A percentile compares a stretch with the other conserved stretches of the same genome.
Evolutionary conservation across 352 stramenopile genomes (phyloP).

Genomic region (Globisporangium nodosum): DNA sequence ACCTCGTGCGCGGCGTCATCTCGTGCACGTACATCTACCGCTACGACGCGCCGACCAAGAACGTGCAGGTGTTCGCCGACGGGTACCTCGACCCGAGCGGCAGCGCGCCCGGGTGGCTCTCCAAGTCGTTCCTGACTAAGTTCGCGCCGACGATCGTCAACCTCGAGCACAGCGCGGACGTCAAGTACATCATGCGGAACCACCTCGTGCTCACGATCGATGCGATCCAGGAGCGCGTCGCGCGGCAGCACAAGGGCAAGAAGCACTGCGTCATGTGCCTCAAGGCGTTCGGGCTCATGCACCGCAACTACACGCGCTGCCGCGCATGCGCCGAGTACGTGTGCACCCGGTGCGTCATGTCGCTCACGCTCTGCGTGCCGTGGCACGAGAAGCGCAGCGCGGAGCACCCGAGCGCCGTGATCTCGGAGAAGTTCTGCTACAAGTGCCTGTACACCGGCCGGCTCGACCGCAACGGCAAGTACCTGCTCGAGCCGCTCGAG

Average conservation of each 20-base stretch:
- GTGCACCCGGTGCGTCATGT: conserved; percentile 45
- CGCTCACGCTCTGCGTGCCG: conserved; percentile 52
- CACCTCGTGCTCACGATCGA: conserved; percentile 30
- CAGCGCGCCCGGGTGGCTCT: conserved; percentile 25
- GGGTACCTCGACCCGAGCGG: conserved; percentile 36
- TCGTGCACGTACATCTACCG: conserved; percentile 41
- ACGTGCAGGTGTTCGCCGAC: conserved; percentile 35
- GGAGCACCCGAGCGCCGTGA: conserved; percentile 56
- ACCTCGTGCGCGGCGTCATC: conserved; percentile 33
- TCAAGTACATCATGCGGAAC: conserved; percentile 51
- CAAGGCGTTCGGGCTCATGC: conserved; percentile 34
- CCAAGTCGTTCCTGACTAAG: conserved; percentile 32
- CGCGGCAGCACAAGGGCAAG: conserved; percentile 25
- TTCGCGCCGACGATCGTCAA: conserved; percentile 39
- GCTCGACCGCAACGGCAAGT: conserved; percentile 41
- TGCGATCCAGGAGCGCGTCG: conserved; percentile 27
- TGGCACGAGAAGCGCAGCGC: conserved; percentile 45
- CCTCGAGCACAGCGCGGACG: conserved; percentile 38
- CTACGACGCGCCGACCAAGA: conserved; percentile 34
- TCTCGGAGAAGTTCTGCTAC: conserved; percentile 59
- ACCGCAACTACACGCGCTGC: conserved; percentile 38
- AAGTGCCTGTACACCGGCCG: conserved; percentile 54
- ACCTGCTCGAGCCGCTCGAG: conserved; percentile 26
- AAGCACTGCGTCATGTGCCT: conserved; percentile 29
- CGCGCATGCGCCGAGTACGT: conserved; percentile 46